Evolutionary conservation across 805 yeast species (phyloP), one percentile per base, ranked within the genome.

Genomic region (Priceomyces fermenticarens): DNA sequence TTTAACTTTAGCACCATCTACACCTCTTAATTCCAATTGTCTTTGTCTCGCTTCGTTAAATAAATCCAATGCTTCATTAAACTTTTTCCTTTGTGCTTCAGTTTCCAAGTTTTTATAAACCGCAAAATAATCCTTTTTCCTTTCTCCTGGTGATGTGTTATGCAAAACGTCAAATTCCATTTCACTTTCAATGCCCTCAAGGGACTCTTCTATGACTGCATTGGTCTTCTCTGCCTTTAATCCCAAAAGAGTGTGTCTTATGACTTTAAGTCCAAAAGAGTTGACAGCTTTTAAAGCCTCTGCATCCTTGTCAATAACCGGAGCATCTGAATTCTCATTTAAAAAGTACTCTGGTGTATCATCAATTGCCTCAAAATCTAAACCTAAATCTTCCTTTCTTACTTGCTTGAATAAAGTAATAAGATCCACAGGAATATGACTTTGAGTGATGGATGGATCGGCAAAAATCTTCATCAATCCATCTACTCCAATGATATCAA

Each of bases 1-100:
- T 59, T 86, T 84, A 53, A 83, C 88, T 47, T 78, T 80, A 0
- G 98, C 95, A 1, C 91, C 90, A 47, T 85, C 90, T 1, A 86
- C 70, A 2, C 96, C 91, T 43, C 85, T 75, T 13, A 79, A 68
- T 62, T 93, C 99, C 26, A 93, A 58, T 25, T 75, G 75, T 35
- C 77, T 68, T 60, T 93, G 97, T 57, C 99, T 78, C 17, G 78
- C 79, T 41, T 77, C 78, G 50, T 93, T 90, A 49, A 84, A 78
- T 2, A 71, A 61, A 47, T 88, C 90, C 36, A 93, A 62, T 0
- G 81, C 75, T 13, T 66, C 68, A 52, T 88, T 85, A 58, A 90
- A 91, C 42, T 60, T 56, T 4, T 38, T 54, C 35, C 67, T 62
- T 36, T 70, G 71, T 20, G 74, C 74, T 1, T 67, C 70, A 11